phyloP scores from a whole-genome alignment of 768 basidiomycete species.

The Cystobasidiopsis lactophilus region DNA sequence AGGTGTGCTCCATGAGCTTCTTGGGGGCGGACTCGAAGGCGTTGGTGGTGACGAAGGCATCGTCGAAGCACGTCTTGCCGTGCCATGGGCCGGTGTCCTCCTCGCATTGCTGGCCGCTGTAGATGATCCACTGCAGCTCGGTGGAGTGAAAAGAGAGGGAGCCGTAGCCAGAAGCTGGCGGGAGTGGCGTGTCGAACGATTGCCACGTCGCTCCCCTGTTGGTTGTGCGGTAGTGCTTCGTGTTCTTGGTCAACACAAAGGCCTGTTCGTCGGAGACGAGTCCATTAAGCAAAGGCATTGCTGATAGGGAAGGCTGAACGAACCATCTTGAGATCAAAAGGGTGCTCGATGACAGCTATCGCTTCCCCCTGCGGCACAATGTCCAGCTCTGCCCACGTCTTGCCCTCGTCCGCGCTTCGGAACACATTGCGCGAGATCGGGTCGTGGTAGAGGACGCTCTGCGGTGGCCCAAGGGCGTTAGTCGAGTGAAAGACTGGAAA shows the following conservation, averaged over 20 bases:
- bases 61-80: slow-evolving; percentile 46
- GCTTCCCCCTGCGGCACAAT: slow-evolving; percentile 39
- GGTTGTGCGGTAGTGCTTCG: slow-evolving; percentile 62
- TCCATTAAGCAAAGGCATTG: background rate
- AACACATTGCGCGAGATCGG: slow-evolving; percentile 41
- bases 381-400: slow-evolving; percentile 34
- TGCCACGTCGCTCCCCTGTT: slow-evolving; percentile 78
- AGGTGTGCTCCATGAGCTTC: slow-evolving; percentile 44
- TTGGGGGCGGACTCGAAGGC: slow-evolving; percentile 44
- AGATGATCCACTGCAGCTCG: slow-evolving; percentile 47
- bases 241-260: slow-evolving; percentile 56
- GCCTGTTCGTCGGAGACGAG: slow-evolving; percentile 33
- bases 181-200: slow-evolving; percentile 43
- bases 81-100: slow-evolving; percentile 25
- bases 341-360: slow-evolving; percentile 60
- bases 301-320: slow-evolving; percentile 18
- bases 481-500: background rate
- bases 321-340: slow-evolving; percentile 56
- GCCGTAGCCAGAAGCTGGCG: slow-evolving; percentile 40
- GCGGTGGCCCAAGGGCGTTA: slow-evolving; percentile 9
- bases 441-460: slow-evolving; percentile 69
- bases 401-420: slow-evolving; percentile 74
- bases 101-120: slow-evolving; percentile 50
- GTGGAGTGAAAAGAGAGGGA: slow-evolving; percentile 67
- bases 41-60: slow-evolving; percentile 72